Conservation (phyloP, 441 rosid genomes). For the Brassica hybrid region DNA sequence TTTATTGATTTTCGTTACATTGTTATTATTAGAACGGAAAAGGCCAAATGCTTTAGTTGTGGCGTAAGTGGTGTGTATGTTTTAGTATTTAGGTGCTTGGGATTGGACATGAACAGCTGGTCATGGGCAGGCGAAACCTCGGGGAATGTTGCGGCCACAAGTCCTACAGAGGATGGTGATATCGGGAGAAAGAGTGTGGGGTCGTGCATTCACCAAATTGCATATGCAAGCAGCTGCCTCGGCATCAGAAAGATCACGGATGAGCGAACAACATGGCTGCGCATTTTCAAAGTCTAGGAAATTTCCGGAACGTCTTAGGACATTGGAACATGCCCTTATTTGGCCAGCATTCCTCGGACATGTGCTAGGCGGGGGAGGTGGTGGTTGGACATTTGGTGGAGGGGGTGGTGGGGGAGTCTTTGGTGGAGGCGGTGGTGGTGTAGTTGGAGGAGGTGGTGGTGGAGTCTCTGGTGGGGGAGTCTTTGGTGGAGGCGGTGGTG, state of each 20-base stretch:
- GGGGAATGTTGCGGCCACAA: slow-evolving; percentile 25
- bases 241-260: slow-evolving; percentile 12
- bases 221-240: slow-evolving; percentile 33
- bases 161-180: slow-evolving; percentile 10
- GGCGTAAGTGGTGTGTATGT: background rate
- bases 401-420: background rate
- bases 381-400: background rate
- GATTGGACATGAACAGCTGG: background rate
- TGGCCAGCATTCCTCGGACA: background rate
- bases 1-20: slow-evolving; percentile 4
- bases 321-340: slow-evolving; percentile 6
- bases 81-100: slow-evolving; percentile 8
- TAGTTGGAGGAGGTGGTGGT: background rate
- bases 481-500: background rate
- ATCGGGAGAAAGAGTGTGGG: background rate
- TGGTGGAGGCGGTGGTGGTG: background rate
- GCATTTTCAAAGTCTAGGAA: background rate
- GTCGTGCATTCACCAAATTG: background rate
- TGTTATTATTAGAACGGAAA: background rate
- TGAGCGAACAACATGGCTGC: slow-evolving; percentile 18
- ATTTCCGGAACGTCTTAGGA: slow-evolving; percentile 1
- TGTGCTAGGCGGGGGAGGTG: slow-evolving; percentile 2
- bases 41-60: slow-evolving; percentile 1
- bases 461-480: background rate
- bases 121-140: slow-evolving; percentile 21